Evolutionary conservation across 257 asterid species (phyloP), one percentile per base, ranked within the genome.

Genomic region (Paraleonurus japonicus): DNA sequence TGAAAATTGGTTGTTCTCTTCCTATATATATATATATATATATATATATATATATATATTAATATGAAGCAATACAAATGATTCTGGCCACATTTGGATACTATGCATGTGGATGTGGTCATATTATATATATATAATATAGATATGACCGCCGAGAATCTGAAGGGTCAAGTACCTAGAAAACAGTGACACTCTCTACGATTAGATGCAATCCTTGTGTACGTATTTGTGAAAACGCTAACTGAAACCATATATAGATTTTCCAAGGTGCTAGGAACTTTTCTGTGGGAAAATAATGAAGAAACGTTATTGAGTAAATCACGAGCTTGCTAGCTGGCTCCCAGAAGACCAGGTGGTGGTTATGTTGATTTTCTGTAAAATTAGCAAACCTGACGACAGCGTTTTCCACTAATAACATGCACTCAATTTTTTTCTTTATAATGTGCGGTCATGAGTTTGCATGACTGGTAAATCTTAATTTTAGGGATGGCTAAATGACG

Each of bases 261-360:
- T 32, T 59, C 70, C 74, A 12, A 59, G 64, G 79, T 67, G 79
- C 65, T 59, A 75, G 79, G 74, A 47, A 59, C n/a, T 12, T 58
- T 3, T 67, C 78, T 75, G 69, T 75, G 75, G 71, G 71, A 59
- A 39, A 24, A 0, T 26, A 22, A 16, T 32, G 7, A 2, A 47
- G n/a, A 20, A 22, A 23, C 30, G 33, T 28, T 67, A 50, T 17
- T 43, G 7, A 65, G 13, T 15, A 22, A 65, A 66, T 19, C 33
- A 66, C 13, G 15, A 32, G 19, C 4, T 17, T 6, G 71, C 23
- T 45, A 28, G 61, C 26, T 16, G 39, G 19, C 60, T 10, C 23
- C 69, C 79, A 15, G 64, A 75, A 75, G 79, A 68, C 66, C 69
- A 68, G 75, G 71, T 53, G 33, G 74, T 43, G 22, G 79, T 75